phyloP scores from a whole-genome alignment of 2,329 filamentous ascomycete genomes.

The Ophiobolus disseminans region DNA sequence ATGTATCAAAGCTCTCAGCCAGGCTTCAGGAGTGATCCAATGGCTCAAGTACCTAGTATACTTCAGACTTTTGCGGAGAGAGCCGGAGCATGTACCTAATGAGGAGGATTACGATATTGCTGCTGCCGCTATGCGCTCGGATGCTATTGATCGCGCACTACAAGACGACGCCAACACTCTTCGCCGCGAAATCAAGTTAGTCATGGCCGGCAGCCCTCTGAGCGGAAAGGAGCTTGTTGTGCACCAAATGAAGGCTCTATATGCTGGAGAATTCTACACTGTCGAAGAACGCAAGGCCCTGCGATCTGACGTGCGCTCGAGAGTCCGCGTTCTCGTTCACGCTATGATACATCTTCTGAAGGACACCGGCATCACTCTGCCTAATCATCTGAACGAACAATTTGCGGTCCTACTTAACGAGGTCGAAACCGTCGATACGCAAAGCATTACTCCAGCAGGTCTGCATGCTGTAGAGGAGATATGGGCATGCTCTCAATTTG shows the following conservation, averaged over 20 bases:
- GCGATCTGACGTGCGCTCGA: conserved; percentile 37
- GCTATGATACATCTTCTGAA: conserved; percentile 46
- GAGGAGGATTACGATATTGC: conserved; percentile 42
- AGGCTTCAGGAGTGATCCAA: conserved; percentile 43
- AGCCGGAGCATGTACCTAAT: conserved; percentile 26
- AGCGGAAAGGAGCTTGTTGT: conserved; percentile 47
- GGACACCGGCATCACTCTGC: conserved; percentile 42
- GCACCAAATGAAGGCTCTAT: conserved; percentile 46
- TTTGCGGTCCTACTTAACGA: conserved; percentile 46
- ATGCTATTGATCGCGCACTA: conserved; percentile 45
- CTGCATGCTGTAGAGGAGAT: conserved; percentile 36
- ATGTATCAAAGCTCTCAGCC: conserved; percentile 37
- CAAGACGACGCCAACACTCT: conserved; percentile 43
- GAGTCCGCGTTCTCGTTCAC: conserved; percentile 39
- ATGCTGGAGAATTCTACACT: conserved; percentile 44
- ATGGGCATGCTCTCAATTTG: conserved; percentile 41
- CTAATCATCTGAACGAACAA: conserved; percentile 32
- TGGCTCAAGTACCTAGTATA: conserved; percentile 41
- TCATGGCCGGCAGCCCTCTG: conserved; percentile 37
- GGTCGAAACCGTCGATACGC: conserved; percentile 38
- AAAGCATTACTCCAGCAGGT: conserved; percentile 33
- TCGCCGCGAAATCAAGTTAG: conserved; percentile 43
- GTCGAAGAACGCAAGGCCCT: conserved; percentile 38
- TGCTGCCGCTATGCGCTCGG: conserved; percentile 41
- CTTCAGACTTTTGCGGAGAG: conserved; percentile 31